A percentile compares a stretch with the other conserved stretches of the same genome.
These are phyloP conservation scores for Glaciozyma martinii DNA, from an alignment of 768 basidiomycete species.

Conservation along the genomic window DNA sequence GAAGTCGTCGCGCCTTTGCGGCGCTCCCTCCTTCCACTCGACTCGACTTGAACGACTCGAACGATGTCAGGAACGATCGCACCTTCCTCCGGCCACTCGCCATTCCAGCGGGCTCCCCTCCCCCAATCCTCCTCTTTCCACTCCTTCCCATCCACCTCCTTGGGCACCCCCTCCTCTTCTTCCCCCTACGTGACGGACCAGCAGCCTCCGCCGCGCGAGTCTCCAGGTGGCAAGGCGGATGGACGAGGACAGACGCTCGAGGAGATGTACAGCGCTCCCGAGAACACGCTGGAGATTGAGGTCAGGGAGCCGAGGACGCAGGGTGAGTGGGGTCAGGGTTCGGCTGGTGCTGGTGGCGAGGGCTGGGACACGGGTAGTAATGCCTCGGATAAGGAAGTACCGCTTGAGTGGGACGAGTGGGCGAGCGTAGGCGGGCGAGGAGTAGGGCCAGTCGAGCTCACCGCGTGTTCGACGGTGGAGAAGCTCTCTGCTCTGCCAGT, in stretches of 20 bases:
- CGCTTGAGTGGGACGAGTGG: no score
- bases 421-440: no score
- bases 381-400: no score
- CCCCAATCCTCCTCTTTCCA: conserved; percentile 14
- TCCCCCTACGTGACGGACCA: conserved; percentile 30
- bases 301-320: conserved; percentile 95
- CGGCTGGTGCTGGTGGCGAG: neutral
- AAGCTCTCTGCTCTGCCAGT: no score
- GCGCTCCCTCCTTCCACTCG: no score
- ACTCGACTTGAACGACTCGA: neutral
- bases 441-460: no score
- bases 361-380: neutral
- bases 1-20: no score
- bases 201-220: neutral
- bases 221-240: neutral
- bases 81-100: conserved; percentile 26
- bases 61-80: conserved; percentile 5
- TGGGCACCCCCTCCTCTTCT: neutral
- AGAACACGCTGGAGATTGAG: conserved; percentile 95
- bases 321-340: conserved; percentile 47
- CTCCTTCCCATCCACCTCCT: conserved; percentile 14
- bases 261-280: conserved; percentile 96
- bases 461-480: no score
- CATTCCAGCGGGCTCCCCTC: conserved; percentile 20
- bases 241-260: conserved; percentile 52